A percentile compares a stretch with the other conserved stretches of the same genome.
phyloP scores from a whole-genome alignment of 2,329 filamentous ascomycete species.

The Hysterium pulicare region DNA sequence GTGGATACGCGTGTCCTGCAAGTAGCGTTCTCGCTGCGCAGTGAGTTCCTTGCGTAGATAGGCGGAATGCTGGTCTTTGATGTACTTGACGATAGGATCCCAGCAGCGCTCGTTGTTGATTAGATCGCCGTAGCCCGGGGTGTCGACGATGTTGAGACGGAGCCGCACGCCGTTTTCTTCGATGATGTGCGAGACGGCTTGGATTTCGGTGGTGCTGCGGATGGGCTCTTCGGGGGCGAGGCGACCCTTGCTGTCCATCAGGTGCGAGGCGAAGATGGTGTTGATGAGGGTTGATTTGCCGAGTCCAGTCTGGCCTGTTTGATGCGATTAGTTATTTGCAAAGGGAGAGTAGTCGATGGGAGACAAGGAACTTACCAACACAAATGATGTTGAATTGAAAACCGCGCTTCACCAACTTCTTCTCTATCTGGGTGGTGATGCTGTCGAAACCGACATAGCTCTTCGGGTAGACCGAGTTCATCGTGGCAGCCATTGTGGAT shows the following conservation, averaged over 20 bases:
- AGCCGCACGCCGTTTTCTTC: conserved; percentile 99
- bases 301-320: conserved; percentile 88
- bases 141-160: conserved; percentile 97
- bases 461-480: conserved; percentile 75
- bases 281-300: conserved; percentile 99
- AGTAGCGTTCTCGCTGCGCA: conserved; percentile 97
- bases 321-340: conserved; percentile 1
- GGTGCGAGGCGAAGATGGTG: conserved; percentile 99
- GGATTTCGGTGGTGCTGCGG: conserved; percentile 95
- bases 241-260: conserved; percentile 98
- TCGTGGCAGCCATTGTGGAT: conserved; percentile 61
- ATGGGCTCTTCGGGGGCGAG: conserved; percentile 88
- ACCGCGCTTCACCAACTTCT: conserved; percentile 98
- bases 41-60: conserved; percentile 99
- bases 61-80: conserved; percentile 99
- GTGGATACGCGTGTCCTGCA: conserved; percentile 98
- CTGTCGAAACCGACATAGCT: conserved; percentile 99
- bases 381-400: conserved; percentile 99
- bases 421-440: conserved; percentile 99
- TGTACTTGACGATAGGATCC: conserved; percentile 99
- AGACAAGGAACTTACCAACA: conserved; percentile 69
- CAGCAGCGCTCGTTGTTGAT: conserved; percentile 99
- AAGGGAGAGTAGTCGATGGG: not conserved
- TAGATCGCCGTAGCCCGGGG: conserved; percentile 94
- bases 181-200: conserved; percentile 96